Evolutionary conservation across 2,329 filamentous ascomycete species (phyloP).

Genomic region (Didymella pinodella): DNA sequence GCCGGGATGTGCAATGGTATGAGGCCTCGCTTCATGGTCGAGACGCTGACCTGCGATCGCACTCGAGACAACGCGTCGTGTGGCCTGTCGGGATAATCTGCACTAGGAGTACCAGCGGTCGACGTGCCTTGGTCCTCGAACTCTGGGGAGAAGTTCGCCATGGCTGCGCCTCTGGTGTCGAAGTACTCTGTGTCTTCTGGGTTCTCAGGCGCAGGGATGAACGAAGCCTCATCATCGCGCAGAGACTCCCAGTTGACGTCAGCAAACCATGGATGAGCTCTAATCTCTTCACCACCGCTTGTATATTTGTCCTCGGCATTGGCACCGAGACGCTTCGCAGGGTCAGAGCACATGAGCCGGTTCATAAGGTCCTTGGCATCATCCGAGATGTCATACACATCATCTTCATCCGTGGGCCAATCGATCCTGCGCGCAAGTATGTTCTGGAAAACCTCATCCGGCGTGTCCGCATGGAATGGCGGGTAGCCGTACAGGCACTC

Average conservation of each 20-base stretch:
- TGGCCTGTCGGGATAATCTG: constrained; percentile 86
- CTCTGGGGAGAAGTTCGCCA: constrained; percentile 92
- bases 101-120: constrained; percentile 70
- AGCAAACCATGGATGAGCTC: constrained; percentile 86
- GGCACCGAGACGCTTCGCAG: constrained; percentile 80
- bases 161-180: constrained; percentile 85
- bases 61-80: constrained; percentile 94
- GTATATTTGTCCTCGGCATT: constrained; percentile 83
- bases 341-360: constrained; percentile 84
- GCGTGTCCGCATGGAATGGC: constrained; percentile 88
- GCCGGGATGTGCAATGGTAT: constrained; percentile 97
- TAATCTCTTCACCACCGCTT: constrained; percentile 89
- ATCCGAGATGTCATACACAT: constrained; percentile 75
- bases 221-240: constrained; percentile 94
- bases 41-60: constrained; percentile 80
- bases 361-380: constrained; percentile 97
- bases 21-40: constrained; percentile 84
- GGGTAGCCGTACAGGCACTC: constrained; percentile 94
- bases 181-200: constrained; percentile 99
- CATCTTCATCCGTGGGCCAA: constrained; percentile 86
- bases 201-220: constrained; percentile 90
- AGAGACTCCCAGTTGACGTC: constrained; percentile 89
- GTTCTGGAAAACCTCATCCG: constrained; percentile 96
- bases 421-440: constrained; percentile 88
- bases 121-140: constrained; percentile 88